Evolutionary conservation across 2,329 filamentous ascomycete genomes (phyloP), one percentile per base, ranked within the genome.

Genomic region (Colletotrichum tropicicola): DNA sequence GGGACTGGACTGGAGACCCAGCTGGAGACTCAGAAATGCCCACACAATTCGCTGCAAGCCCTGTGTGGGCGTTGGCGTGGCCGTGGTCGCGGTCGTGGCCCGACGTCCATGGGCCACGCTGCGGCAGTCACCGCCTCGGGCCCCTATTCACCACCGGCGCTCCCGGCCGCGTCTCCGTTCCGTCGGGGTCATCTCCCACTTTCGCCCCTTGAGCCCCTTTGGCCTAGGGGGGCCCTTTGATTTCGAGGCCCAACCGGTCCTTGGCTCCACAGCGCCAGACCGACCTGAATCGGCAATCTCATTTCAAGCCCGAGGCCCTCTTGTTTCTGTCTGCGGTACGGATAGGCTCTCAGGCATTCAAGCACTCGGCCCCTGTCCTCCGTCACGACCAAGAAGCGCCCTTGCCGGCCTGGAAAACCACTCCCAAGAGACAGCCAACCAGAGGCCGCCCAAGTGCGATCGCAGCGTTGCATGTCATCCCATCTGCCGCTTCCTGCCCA

Each of bases 221-320:
- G 43, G 35, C 44, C 56, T 51, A 8, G 32, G 55, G 45, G 39
- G 39, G 25, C 17, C 21, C 32, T 61, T 51, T 62, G 23, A 65
- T 55, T 55, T 56, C 58, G 19, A 61, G 57, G 61, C 49, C 60
- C 44, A 44, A 62, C 44, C 58, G 25, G 49, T 44, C 23, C 35
- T 32, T 39, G 45, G 39, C 28, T 64, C 63, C 63, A 65, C 63
- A 27, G 41, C n/a, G 17, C 47, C 63, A 66, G 41, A 58, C 21
- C 35, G 27, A 64, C 59, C 63, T 66, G 59, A 59, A 64, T 54
- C 30, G 27, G 59, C 32, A 66, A 59, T 64, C 41, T 66, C 63
- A 48, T 66, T 64, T 59, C 32, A 59, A 17, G 10, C 45, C 43
- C 19, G 17, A 48, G 35, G 39, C 23, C 59, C 25, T 52, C 25